Evolutionary conservation across 768 basidiomycete species (phyloP), one percentile per base, ranked within the genome.

Genomic region (Obba rivulosa): DNA sequence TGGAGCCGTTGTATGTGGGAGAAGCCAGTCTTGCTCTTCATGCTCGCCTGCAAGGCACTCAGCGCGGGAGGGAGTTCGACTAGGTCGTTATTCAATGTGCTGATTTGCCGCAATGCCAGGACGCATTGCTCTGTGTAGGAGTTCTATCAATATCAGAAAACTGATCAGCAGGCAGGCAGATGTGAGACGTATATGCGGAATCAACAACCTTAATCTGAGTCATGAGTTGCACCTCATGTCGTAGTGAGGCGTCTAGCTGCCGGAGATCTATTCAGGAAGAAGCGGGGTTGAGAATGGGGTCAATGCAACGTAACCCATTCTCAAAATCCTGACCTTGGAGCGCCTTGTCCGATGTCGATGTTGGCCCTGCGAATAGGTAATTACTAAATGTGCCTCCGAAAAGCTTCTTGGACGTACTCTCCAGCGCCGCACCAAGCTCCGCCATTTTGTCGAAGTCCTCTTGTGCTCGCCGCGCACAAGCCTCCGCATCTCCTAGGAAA

Each of bases 1-100:
- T 95, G 92, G 37, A 97, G 70, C 16, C 95, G 77, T 43, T 86
- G 80, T 13, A 98, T 86, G 65, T 98, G 92, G n/a, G 85, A 76
- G 62, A 97, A 97, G 50, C 85, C 87, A 24, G 82, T 89, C 60
- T 71, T 89, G 75, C 48, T 72, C 67, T 85, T 75, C 55, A 94
- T 81, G 59, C 80, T 83, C 1, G 76, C 61, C 60, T 94, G 90
- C 1, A 97, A 71, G 2, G 70, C 65, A 0, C 76, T 71, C 24
- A 98, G 68, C 1, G 73, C 69, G 1, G 77, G 67, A 4, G 92
- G 90, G 2, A 96, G 67, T 34, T 81, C 74, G 1, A 92, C 78
- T 34, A 97, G 77, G 48, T 86, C 83, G 50, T 82, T 83, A 66
- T 98, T 96, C 28, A 96, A 72, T 13, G 71, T 61, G 51, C 90